Base-by-base conservation (phyloP, 306 rosid species). In the Rosa persica region DNA sequence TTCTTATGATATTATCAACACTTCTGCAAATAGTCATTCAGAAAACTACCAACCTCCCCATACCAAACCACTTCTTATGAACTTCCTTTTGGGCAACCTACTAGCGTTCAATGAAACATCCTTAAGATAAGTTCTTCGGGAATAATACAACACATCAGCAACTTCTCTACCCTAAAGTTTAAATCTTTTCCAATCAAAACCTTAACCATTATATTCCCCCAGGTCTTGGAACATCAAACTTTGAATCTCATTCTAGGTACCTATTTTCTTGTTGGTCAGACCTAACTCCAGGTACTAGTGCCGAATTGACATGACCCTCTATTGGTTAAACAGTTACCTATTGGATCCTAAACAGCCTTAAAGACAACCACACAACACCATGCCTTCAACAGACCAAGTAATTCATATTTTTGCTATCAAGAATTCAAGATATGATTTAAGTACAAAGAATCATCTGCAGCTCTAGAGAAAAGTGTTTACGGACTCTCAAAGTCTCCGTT, bases 321-420 rank as follows among this genome's bases (percentile, higher is more conserved):
- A 2, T 30, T 13, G 1, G 42, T 57, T 22, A 62, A 9, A 30
- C 68, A 62, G 64, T 57, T 22, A 22, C 16, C 19, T 27, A 62
- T 30, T 27, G 42, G 10, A 62, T 27, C 40, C 68, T 30, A 27
- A 30, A 27, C 40, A 62, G 42, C 68, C 39, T 62, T 11, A 7
- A 62, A 62, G 68, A 62, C 15, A 62, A 62, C 42, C 68, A 30
- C 9, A 62, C n/a, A 62, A 58, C 66, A 58, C 66, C 42, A 62
- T 27, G 68, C 68, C 68, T 30, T 62, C 11, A 13, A 27, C 68
- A 25, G 68, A 34, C 68, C 42, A 62, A 13, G 8, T 12, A 13
- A 62, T 30, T 30, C 42, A 6, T 25, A 13, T 30, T 27, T 62
- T 2, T 62, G 20, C 12, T 15, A 62, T 27, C 42, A 13, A 30